A percentile compares a stretch with the other conserved stretches of the same genome.
These are phyloP conservation scores for Tanozyma kutaoensis DNA, from an alignment of 805 yeast genomes.

Conservation along the genomic window DNA sequence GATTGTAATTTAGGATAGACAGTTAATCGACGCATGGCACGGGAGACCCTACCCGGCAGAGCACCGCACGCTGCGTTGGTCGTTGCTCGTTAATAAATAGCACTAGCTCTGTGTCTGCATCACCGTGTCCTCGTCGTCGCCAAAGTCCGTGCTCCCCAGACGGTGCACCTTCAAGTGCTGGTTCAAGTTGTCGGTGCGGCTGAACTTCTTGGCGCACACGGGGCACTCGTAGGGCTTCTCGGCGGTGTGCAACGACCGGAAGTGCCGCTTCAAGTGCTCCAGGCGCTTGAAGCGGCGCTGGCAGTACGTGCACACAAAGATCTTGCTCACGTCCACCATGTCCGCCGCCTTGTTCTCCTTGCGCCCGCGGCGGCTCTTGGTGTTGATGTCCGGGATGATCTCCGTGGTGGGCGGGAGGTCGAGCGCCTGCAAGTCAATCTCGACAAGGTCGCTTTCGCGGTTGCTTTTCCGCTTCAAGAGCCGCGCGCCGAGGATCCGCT, in stretches of 20 bases:
- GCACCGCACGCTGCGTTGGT: too few relatives aligned
- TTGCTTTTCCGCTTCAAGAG: slow-evolving; percentile 13
- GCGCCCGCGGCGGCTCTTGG: slow-evolving; percentile 38
- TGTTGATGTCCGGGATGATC: slow-evolving; percentile 20
- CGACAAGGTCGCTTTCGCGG: slow-evolving; percentile 18
- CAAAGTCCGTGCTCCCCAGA: too few relatives aligned
- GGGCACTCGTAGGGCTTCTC: slow-evolving; percentile 59
- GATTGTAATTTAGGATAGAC: slow-evolving; percentile 1
- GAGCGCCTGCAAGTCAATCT: slow-evolving; percentile 23
- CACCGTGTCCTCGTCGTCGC: too few relatives aligned
- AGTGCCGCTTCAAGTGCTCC: slow-evolving; percentile 67
- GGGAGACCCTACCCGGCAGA: too few relatives aligned
- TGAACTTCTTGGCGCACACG: slow-evolving; percentile 49
- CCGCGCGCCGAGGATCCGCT: slow-evolving; percentile 26
- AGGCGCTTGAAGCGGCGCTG: slow-evolving; percentile 57
- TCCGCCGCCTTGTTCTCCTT: slow-evolving; percentile 52
- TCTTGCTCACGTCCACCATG: slow-evolving; percentile 33
- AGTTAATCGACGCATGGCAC: too few relatives aligned
- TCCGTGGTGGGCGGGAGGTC: slow-evolving; percentile 28
- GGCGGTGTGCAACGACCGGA: slow-evolving; percentile 58
- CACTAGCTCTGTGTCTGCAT: too few relatives aligned
- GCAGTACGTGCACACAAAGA: slow-evolving; percentile 52
- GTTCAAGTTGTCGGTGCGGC: slow-evolving; percentile 51
- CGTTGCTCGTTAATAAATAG: too few relatives aligned
- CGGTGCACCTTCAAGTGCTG: slow-evolving; percentile 54